Evolutionary conservation across 805 yeast genomes (phyloP).

Genomic region (Yamadazyma takamatsuzukensis): DNA sequence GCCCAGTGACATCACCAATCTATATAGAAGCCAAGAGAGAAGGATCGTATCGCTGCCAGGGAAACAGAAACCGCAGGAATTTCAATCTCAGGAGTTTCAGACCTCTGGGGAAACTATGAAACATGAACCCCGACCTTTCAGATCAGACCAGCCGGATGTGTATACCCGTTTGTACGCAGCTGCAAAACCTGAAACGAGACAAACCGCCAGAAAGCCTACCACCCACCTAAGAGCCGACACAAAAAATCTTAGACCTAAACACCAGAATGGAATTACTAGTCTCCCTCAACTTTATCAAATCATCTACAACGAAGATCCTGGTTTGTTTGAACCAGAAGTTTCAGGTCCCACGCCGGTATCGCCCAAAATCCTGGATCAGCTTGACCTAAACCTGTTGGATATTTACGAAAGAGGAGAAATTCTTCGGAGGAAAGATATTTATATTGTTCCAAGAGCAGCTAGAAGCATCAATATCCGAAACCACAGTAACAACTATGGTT

Average conservation of each 20-base stretch:
- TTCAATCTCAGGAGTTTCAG: too few species aligned
- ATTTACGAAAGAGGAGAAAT: slow-evolving; percentile 63
- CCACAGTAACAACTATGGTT: slow-evolving; percentile 55
- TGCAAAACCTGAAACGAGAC: slow-evolving; percentile 2
- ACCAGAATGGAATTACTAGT: slow-evolving; percentile 7
- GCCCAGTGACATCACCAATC: slow-evolving; percentile 6
- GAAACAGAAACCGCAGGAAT: too few species aligned
- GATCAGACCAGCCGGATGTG: too few species aligned
- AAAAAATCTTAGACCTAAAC: slow-evolving; percentile 1
- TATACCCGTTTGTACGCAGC: slow-evolving; percentile 12
- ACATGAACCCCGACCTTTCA: too few species aligned
- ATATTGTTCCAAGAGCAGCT: slow-evolving; percentile 41
- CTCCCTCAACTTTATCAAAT: slow-evolving; percentile 18
- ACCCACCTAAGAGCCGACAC: slow-evolving; percentile 1
- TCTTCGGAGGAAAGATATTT: slow-evolving; percentile 44
- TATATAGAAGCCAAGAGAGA: neutral
- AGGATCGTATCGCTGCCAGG: too few species aligned
- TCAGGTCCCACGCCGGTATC: slow-evolving; percentile 3
- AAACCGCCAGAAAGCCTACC: neutral
- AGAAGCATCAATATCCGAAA: slow-evolving; percentile 33
- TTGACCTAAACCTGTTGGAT: slow-evolving; percentile 24
- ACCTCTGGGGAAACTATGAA: too few species aligned
- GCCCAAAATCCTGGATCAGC: slow-evolving; percentile 7
- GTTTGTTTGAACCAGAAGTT: slow-evolving; percentile 17
- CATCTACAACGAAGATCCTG: slow-evolving; percentile 24